These are phyloP conservation scores for Anthracocystis walkeri DNA, from an alignment of 1,284 basidiomycete species.

Conservation along the genomic window DNA sequence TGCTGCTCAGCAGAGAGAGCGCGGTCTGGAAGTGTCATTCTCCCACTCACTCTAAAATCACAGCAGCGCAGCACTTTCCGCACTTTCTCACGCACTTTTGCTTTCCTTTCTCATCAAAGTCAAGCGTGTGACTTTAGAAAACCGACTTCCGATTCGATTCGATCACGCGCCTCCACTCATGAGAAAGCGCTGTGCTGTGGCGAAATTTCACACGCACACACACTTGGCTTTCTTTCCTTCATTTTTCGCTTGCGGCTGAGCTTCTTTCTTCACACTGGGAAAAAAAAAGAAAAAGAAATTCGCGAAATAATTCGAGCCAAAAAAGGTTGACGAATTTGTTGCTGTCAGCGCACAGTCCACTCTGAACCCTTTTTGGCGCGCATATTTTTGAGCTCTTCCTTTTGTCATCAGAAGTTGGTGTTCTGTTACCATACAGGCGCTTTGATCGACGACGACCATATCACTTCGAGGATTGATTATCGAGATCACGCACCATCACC, in stretches of 20 bases:
- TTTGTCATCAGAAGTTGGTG: neutral
- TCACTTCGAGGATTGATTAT: neutral
- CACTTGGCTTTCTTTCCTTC: conserved; percentile 5
- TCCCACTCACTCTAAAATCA: neutral
- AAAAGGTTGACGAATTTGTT: neutral
- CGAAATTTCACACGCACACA: neutral
- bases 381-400: neutral
- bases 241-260: conserved; percentile 7
- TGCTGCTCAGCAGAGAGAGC: neutral
- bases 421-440: neutral
- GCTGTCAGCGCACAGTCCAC: conserved; percentile 15
- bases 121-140: conserved; percentile 16
- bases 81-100: conserved; percentile 5
- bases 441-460: neutral
- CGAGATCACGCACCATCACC: neutral
- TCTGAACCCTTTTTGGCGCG: conserved; percentile 10
- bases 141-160: conserved; percentile 48
- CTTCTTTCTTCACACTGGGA: conserved; percentile 11
- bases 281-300: neutral
- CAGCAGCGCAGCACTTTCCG: neutral
- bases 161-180: conserved; percentile 23
- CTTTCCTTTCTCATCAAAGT: neutral
- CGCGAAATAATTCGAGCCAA: conserved; percentile 8
- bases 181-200: conserved; percentile 9
- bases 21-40: neutral